Conservation (phyloP, 768 basidiomycete species). For the Pisolithus albus region DNA sequence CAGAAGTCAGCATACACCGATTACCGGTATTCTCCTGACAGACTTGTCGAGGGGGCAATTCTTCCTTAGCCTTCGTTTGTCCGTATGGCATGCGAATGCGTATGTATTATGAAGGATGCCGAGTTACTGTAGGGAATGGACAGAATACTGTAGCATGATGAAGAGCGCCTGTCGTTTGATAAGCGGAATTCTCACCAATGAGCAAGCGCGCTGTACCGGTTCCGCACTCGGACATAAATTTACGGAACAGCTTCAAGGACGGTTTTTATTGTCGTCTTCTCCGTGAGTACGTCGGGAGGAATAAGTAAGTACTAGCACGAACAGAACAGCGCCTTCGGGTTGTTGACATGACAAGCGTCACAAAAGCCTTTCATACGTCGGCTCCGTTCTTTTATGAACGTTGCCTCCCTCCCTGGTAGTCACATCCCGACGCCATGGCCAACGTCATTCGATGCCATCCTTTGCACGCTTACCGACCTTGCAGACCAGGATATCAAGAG, state of each 20-base stretch:
- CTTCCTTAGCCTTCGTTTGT: too few species aligned
- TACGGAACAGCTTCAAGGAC: not conserved
- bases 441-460: conserved; percentile 12
- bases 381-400: conserved; percentile 23
- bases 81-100: too few species aligned
- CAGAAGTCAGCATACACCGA: too few species aligned
- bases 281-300: conserved; percentile 16
- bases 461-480: conserved; percentile 22
- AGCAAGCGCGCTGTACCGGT: too few species aligned
- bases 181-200: too few species aligned
- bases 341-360: conserved; percentile 30
- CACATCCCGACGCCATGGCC: conserved; percentile 14
- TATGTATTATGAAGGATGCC: too few species aligned
- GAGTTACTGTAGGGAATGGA: too few species aligned
- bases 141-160: too few species aligned
- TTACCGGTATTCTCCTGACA: too few species aligned
- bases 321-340: conserved; percentile 3
- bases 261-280: conserved; percentile 22
- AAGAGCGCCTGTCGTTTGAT: too few species aligned
- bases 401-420: conserved; percentile 20
- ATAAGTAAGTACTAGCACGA: conserved; percentile 2
- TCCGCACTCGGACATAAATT: too few species aligned
- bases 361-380: conserved; percentile 22
- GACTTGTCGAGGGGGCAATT: too few species aligned
- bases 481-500: conserved; percentile 11